phyloP scores from a whole-genome alignment of 31 red algal genomes.

The Pterothamnion heteromorphum region DNA sequence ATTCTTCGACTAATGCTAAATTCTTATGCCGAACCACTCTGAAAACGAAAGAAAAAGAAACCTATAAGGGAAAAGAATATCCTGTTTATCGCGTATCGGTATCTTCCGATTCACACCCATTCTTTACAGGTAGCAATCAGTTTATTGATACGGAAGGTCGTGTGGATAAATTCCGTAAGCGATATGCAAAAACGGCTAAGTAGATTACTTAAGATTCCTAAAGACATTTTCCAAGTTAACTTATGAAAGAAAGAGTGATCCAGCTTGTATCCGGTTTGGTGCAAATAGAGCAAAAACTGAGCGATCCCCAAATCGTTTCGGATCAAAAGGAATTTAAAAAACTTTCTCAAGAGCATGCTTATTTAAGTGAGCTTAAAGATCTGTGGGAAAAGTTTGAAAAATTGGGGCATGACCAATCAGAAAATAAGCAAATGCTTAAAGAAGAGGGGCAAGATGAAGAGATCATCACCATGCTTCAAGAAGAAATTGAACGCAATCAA shows the following conservation, averaged over 20 bases:
- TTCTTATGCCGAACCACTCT: neutral
- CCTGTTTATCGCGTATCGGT: neutral
- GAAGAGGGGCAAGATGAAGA: conserved; percentile 81
- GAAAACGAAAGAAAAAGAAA: neutral
- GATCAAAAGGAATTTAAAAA: too few relatives aligned
- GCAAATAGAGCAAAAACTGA: too few relatives aligned
- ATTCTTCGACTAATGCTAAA: neutral
- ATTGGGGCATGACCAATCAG: too few relatives aligned
- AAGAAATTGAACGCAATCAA: conserved; percentile 69
- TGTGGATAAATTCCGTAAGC: neutral
- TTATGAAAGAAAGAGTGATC: too few relatives aligned
- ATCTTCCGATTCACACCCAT: conserved; percentile 7
- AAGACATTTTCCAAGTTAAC: too few relatives aligned
- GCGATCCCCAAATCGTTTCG: too few relatives aligned
- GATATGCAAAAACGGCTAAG: too few relatives aligned
- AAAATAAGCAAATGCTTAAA: conserved; percentile 70
- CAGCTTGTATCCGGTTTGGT: too few relatives aligned
- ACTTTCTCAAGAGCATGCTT: too few relatives aligned
- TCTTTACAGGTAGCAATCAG: neutral
- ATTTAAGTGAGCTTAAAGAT: too few relatives aligned
- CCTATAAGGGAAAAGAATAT: neutral
- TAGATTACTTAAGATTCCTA: too few relatives aligned
- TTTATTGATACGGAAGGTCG: conserved; percentile 19
- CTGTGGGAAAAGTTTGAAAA: too few relatives aligned
- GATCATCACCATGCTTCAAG: conserved; percentile 75